Conservation (phyloP, 768 basidiomycete species). For the Kwoniella sp. region DNA sequence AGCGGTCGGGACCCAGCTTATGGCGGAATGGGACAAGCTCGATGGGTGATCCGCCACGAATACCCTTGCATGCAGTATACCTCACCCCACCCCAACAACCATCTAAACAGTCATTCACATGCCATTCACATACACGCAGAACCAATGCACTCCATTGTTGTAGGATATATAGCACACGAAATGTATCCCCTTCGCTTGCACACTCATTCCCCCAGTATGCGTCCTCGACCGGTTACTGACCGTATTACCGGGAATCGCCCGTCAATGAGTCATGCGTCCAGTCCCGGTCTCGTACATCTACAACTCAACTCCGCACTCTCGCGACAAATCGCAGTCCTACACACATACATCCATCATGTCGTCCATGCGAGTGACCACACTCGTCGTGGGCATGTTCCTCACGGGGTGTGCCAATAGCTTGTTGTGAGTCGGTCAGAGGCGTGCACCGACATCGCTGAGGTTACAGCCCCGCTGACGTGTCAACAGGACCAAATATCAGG, state of each 20-base stretch:
- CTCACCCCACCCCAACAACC: neutral
- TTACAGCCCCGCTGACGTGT: neutral
- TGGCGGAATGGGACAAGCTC: conserved; percentile 42
- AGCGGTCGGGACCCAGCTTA: conserved; percentile 33
- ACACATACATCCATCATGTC: conserved; percentile 15
- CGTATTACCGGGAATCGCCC: too few species aligned
- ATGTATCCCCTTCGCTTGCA: too few species aligned
- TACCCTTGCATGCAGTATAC: conserved; percentile 9
- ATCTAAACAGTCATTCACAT: too few species aligned
- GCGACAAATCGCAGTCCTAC: too few species aligned
- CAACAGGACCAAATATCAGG: conserved; percentile 56
- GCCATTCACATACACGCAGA: too few species aligned
- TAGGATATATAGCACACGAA: too few species aligned
- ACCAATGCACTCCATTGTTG: too few species aligned
- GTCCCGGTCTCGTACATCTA: too few species aligned
- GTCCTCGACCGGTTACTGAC: too few species aligned
- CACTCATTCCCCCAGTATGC: too few species aligned
- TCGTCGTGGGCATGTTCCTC: conserved; percentile 88
- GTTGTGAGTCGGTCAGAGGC: conserved; percentile 34
- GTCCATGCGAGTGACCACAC: conserved; percentile 54
- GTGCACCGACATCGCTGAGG: neutral
- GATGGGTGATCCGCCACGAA: neutral
- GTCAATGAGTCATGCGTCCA: too few species aligned
- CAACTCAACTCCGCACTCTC: too few species aligned
- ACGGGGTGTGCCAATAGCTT: conserved; percentile 52